phyloP scores from a whole-genome alignment of 208 protist species.

The Strigomonas galati region DNA sequence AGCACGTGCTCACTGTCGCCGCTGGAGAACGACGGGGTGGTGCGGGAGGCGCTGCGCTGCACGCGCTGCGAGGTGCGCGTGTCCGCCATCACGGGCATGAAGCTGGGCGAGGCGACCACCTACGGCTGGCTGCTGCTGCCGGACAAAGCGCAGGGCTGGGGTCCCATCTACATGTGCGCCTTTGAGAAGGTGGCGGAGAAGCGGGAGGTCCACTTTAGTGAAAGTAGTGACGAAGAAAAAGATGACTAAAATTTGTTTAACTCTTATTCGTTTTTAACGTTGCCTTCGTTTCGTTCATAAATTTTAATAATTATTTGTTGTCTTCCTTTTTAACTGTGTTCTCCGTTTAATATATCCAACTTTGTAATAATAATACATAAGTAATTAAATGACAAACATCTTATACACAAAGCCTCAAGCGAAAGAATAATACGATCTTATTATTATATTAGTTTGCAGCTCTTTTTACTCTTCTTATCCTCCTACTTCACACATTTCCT shows the following conservation, averaged over 20 bases:
- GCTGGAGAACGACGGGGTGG: constrained; percentile 85
- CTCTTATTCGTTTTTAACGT: not conserved
- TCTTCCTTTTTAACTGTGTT: not conserved
- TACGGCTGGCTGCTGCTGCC: constrained; percentile 74
- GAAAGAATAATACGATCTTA: too few species aligned
- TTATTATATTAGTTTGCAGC: too few species aligned
- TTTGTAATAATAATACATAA: not conserved
- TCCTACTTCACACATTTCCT: too few species aligned
- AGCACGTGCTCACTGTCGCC: constrained; percentile 89
- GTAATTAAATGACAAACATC: too few species aligned
- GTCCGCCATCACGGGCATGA: not conserved
- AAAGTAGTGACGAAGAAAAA: constrained; percentile 21
- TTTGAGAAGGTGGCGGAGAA: constrained; percentile 52
- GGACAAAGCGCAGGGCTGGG: constrained; percentile 51
- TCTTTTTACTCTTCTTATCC: too few species aligned
- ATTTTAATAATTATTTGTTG: not conserved
- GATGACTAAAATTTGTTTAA: constrained; percentile 11
- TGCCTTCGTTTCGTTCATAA: too few species aligned
- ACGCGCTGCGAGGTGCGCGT: constrained; percentile 47
- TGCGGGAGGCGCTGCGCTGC: constrained; percentile 53
- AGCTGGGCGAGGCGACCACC: constrained; percentile 55
- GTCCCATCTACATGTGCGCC: constrained; percentile 72
- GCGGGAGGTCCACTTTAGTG: constrained; percentile 22
- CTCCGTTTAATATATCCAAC: not conserved
- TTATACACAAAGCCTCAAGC: too few species aligned